Conservation (phyloP, 2,329 filamentous ascomycete species). For the Alternaria rosae region DNA sequence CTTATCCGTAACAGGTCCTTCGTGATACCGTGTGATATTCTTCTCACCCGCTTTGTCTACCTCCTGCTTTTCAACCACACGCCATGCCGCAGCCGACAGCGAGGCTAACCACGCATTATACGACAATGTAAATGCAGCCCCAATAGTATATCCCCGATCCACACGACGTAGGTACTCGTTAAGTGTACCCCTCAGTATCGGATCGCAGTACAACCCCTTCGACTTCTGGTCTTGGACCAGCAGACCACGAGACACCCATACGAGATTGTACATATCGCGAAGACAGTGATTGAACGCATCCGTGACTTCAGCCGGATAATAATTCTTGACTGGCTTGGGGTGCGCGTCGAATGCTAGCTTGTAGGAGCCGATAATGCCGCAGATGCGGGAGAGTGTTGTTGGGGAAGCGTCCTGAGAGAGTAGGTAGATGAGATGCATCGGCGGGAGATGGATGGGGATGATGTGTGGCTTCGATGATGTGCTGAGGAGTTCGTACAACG, state of each 20-base stretch:
- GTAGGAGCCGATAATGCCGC: constrained; percentile 72
- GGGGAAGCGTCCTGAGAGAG: constrained; percentile 72
- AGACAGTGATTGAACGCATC: constrained; percentile 81
- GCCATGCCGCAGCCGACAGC: constrained; percentile 57
- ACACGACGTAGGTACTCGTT: constrained; percentile 52
- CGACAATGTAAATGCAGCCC: constrained; percentile 57
- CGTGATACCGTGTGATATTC: constrained; percentile 40
- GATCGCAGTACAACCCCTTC: constrained; percentile 60
- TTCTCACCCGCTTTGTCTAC: constrained; percentile 33
- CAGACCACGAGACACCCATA: constrained; percentile 80
- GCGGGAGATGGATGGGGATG: constrained; percentile 73
- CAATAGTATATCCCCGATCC: constrained; percentile 50
- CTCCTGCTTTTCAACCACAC: constrained; percentile 57
- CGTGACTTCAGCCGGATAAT: constrained; percentile 40
- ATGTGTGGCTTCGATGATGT: constrained; percentile 33
- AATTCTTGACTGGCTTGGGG: constrained; percentile 53
- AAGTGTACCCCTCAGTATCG: constrained; percentile 54
- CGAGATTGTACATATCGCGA: constrained; percentile 84
- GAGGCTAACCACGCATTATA: constrained; percentile 56
- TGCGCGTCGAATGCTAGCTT: constrained; percentile 76
- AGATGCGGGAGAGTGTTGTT: constrained; percentile 71
- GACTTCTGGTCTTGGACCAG: constrained; percentile 68
- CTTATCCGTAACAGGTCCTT: constrained; percentile 70
- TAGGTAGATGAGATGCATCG: constrained; percentile 72
- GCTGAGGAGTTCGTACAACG: constrained; percentile 73